A percentile compares a stretch with the other conserved stretches of the same genome.
Evolutionary conservation across 108 stramenopile species (phyloP).

Genomic region (Skeletonema potamos): DNA sequence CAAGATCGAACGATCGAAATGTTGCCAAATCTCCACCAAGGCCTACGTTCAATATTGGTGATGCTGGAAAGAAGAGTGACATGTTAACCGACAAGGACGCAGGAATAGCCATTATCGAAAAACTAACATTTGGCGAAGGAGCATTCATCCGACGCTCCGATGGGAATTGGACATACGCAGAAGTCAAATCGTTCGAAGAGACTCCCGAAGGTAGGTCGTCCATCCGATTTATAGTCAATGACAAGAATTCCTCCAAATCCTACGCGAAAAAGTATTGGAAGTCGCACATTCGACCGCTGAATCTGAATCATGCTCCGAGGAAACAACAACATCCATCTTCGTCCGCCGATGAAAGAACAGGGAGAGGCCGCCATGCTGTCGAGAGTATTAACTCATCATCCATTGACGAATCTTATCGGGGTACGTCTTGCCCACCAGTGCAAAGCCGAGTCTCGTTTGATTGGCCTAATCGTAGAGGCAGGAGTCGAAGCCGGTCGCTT

Average conservation of each 20-base stretch:
- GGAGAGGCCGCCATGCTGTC: slow-evolving; percentile 25
- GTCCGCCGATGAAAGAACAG: slow-evolving; percentile 12
- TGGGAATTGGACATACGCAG: slow-evolving; percentile 49
- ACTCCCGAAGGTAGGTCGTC: slow-evolving; percentile 21
- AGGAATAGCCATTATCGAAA: slow-evolving; percentile 17
- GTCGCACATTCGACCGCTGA: slow-evolving; percentile 43
- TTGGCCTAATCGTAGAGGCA: slow-evolving; percentile 14
- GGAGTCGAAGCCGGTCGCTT: slow-evolving; percentile 43
- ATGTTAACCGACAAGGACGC: slow-evolving; percentile 31
- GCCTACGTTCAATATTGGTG: slow-evolving; percentile 38
- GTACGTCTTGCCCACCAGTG: slow-evolving; percentile 24
- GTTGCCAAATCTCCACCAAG: slow-evolving; percentile 9
- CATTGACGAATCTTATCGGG: slow-evolving; percentile 8
- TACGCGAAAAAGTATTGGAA: slow-evolving; percentile 46
- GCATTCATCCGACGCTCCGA: slow-evolving; percentile 46
- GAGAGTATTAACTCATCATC: slow-evolving; percentile 16
- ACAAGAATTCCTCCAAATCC: slow-evolving; percentile 39
- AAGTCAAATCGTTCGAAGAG: slow-evolving; percentile 32
- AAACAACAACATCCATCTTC: background rate
- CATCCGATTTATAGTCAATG: slow-evolving; percentile 36
- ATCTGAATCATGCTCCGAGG: slow-evolving; percentile 14
- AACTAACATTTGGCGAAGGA: slow-evolving; percentile 29
- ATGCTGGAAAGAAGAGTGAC: slow-evolving; percentile 20
- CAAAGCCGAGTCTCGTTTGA: slow-evolving; percentile 26
- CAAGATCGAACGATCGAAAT: slow-evolving; percentile 23